Base-by-base conservation (phyloP, 1,284 basidiomycete genomes). In the Ganoderma meredithae region DNA sequence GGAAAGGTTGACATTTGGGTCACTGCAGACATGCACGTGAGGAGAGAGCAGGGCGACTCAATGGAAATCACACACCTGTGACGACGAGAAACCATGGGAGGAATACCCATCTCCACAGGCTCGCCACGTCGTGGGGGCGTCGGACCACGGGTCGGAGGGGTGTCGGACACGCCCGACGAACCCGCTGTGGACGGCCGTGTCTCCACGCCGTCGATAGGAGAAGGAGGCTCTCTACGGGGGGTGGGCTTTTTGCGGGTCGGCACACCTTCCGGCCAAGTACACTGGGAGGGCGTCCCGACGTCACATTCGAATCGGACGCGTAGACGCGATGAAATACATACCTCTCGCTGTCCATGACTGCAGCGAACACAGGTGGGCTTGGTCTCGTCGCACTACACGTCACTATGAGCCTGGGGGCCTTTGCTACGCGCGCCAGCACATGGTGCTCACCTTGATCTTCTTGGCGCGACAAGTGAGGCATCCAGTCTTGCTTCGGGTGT, bases 401-500 rank as follows among this genome's bases (percentile, higher is more conserved):
- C 64, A 17, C 9, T 44, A 70, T 68, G 64, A 76, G 69, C 33
- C 72, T 31, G 27, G 44, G 39, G 44, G 68, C 19, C 39, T 40
- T 17, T 65, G 64, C 59, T 41, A 52, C 69, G 65, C n/a, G 62
- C 52, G 66, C 43, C 44, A 59, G 56, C 49, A 58, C n/a, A 60
- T 60, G 77, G 44, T 41, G 69, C 85, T 65, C 70, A 93, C 93
- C 87, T 95, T 95, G 75, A 95, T 92, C 85, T 95, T 95, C 84
- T 95, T 95, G 71, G 88, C 86, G 75, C 93, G 87, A 83, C 93
- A 95, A 39, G 93, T 95, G 76, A 95, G 80, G 76, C 93, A 95
- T 25, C 93, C 93, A 0, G 92, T 93, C 81, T 95, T 95, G 81
- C 91, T 93, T 73, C 93, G 87, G 71, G 93, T 94, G 75, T 94